phyloP scores from a whole-genome alignment of 805 yeast species.

The Saturnispora serradocipensis region DNA sequence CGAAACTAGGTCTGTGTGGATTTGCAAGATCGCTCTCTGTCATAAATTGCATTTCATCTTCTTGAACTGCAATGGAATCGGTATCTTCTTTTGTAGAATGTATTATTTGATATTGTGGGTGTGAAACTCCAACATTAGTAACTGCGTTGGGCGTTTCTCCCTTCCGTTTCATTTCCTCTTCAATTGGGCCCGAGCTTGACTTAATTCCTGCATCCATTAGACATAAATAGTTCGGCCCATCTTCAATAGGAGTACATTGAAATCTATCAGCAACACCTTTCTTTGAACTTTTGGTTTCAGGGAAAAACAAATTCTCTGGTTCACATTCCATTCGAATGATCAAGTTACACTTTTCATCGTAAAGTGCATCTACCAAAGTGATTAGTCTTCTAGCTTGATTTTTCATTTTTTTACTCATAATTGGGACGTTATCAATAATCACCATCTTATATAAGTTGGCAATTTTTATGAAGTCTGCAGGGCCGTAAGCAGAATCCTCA shows the following conservation, averaged over 20 bases:
- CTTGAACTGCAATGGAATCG: conserved; percentile 27
- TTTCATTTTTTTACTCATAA: conserved; percentile 44
- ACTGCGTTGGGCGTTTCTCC: conserved; percentile 2
- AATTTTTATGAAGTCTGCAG: conserved; percentile 62
- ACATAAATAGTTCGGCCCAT: conserved; percentile 9
- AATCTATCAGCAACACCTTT: conserved; percentile 7
- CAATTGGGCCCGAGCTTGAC: conserved; percentile 34
- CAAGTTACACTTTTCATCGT: conserved; percentile 59
- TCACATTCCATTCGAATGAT: conserved; percentile 40
- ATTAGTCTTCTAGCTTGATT: conserved; percentile 64
- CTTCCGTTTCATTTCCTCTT: conserved; percentile 36
- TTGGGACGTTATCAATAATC: conserved; percentile 53
- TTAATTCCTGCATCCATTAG: conserved; percentile 6
- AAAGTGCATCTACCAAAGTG: conserved; percentile 57
- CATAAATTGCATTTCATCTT: conserved; percentile 61
- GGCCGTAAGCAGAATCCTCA: conserved; percentile 41
- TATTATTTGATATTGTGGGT: conserved; percentile 2
- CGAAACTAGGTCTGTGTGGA: conserved; percentile 63
- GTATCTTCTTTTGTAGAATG: not conserved
- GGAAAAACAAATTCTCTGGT: conserved; percentile 53
- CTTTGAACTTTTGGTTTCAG: conserved; percentile 20
- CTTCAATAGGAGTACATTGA: conserved; percentile 14
- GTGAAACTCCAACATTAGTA: conserved; percentile 1
- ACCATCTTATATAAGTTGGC: conserved; percentile 52
- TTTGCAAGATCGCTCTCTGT: conserved; percentile 49